Conservation (phyloP, 768 basidiomycete genomes). For the Tephrocybe sp. region DNA sequence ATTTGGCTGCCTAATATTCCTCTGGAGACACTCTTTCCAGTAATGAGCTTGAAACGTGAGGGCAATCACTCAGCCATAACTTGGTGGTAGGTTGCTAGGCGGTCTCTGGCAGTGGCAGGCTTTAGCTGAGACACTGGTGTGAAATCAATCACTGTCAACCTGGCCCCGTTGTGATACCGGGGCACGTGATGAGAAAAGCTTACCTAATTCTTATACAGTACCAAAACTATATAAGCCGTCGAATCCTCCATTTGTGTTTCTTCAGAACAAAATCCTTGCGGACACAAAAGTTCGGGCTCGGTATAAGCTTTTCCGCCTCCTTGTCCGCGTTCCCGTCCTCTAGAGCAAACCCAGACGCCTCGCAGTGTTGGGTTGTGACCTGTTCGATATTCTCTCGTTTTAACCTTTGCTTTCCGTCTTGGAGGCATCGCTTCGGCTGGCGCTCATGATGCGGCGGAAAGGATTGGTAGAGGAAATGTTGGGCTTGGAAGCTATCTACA, state of each 20-base stretch:
- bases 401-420: slow-evolving; percentile 42
- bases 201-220: slow-evolving; percentile 38
- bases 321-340: slow-evolving; percentile 95
- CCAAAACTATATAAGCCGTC: slow-evolving; percentile 18
- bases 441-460: slow-evolving; percentile 57
- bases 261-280: slow-evolving; percentile 67
- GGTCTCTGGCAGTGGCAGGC: too few species aligned
- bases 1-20: too few species aligned
- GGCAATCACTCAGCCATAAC: too few species aligned
- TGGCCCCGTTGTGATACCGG: too few species aligned
- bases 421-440: slow-evolving; percentile 74
- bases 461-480: slow-evolving; percentile 26
- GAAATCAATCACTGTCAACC: too few species aligned
- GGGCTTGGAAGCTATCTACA: slow-evolving; percentile 35
- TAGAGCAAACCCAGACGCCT: slow-evolving; percentile 50
- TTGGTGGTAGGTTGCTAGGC: too few species aligned
- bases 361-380: slow-evolving; percentile 30
- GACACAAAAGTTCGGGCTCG: slow-evolving; percentile 94
- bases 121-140: too few species aligned
- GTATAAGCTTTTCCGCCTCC: slow-evolving; percentile 77
- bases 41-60: too few species aligned
- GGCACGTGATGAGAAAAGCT: slow-evolving; percentile 34
- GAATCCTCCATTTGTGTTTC: slow-evolving; percentile 17
- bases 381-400: slow-evolving; percentile 36
- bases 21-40: too few species aligned